Conservation (phyloP, 352 stramenopile species). For the Thalassiosira livingstoniorum region DNA sequence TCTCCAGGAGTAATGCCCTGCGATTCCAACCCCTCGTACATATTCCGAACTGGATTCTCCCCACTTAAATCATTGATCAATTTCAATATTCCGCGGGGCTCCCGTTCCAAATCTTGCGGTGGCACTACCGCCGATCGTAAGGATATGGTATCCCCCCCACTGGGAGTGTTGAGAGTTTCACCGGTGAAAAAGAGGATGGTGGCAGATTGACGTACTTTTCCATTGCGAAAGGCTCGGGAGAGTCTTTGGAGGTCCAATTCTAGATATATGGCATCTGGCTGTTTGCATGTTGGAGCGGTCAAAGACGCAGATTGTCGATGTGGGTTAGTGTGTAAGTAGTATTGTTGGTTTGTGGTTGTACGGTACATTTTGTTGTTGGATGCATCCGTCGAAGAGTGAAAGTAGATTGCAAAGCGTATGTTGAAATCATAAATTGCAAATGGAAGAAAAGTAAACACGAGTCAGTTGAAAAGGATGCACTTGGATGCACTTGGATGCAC, state of each 20-base stretch:
- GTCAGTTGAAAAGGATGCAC: too few relatives aligned
- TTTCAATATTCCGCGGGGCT: conserved; percentile 14
- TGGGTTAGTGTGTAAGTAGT: too few relatives aligned
- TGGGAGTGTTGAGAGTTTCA: conserved; percentile 22
- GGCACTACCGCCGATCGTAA: conserved; percentile 28
- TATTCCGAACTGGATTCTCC: conserved; percentile 52
- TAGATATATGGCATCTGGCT: conserved; percentile 46
- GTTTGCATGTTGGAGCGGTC: too few relatives aligned
- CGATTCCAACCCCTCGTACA: conserved; percentile 44
- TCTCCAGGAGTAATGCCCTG: conserved; percentile 55
- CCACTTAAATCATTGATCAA: conserved; percentile 32
- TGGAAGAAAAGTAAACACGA: too few relatives aligned
- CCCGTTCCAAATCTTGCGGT: conserved; percentile 35
- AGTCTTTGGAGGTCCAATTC: conserved; percentile 47
- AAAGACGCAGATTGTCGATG: too few relatives aligned
- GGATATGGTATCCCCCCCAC: conserved; percentile 17
- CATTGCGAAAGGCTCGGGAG: conserved; percentile 43
- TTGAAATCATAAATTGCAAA: too few relatives aligned
- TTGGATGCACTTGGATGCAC: too few relatives aligned
- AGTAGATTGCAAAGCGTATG: too few relatives aligned
- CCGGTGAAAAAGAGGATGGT: conserved; percentile 50
- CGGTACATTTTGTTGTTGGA: too few relatives aligned
- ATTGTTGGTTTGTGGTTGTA: too few relatives aligned
- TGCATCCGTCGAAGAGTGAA: too few relatives aligned
- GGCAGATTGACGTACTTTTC: conserved; percentile 21